Evolutionary conservation across 2,329 filamentous ascomycete genomes (phyloP).

Genomic region (Claviceps paspali): DNA sequence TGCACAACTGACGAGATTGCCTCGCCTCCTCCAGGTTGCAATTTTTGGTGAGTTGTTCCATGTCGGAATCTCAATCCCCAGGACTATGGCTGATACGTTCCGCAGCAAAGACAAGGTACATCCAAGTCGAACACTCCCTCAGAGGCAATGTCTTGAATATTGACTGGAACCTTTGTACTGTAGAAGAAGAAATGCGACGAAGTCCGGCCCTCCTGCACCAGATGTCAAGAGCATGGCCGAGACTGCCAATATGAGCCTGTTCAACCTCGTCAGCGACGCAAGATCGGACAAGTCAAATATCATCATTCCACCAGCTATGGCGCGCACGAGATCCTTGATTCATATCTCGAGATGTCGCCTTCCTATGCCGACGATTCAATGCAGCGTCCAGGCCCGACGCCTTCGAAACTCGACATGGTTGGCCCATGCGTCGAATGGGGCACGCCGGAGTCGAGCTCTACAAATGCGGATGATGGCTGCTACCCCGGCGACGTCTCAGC

Average conservation of each 20-base stretch:
- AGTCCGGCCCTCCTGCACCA: conserved; percentile 32
- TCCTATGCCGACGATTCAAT: not conserved
- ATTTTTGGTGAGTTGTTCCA: conserved; percentile 29
- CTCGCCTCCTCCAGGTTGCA: conserved; percentile 26
- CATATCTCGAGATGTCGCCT: not conserved
- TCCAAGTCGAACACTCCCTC: not conserved
- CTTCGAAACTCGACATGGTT: conserved; percentile 5
- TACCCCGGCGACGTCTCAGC: conserved; percentile 7
- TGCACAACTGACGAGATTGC: conserved; percentile 2
- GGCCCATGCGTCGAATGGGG: conserved; percentile 9
- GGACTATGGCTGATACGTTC: conserved; percentile 5
- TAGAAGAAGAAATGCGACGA: conserved; percentile 47
- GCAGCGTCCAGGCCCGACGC: conserved; percentile 1
- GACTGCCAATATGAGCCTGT: conserved; percentile 36
- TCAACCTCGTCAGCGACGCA: conserved; percentile 23
- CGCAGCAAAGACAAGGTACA: conserved; percentile 38
- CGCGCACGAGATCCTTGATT: not conserved
- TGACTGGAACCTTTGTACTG: not conserved
- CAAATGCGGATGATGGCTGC: conserved; percentile 3
- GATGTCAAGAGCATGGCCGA: conserved; percentile 32
- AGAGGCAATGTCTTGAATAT: not conserved
- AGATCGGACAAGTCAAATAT: conserved; percentile 12
- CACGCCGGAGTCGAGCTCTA: conserved; percentile 1
- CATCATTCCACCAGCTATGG: not conserved
- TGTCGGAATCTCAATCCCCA: not conserved